Base-by-base conservation (phyloP, 1,284 basidiomycete species). In the Meripilus lineatus region DNA sequence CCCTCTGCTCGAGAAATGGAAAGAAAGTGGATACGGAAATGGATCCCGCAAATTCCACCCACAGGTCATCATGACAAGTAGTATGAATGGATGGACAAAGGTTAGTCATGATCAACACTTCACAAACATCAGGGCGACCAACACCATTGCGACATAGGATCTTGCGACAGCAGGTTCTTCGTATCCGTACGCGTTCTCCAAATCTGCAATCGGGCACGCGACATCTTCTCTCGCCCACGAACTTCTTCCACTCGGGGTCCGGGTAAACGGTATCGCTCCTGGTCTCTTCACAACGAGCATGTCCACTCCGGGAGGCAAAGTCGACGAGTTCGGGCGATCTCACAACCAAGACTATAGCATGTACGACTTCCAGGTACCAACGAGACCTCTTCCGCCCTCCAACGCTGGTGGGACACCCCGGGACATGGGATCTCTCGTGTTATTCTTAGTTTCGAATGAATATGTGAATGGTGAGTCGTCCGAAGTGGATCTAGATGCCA, bases 251-350 rank as follows among this genome's bases (percentile, higher is more conserved):
- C 61, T 75, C n/a, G 72, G 73, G 1, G 70, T 77, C 42, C 61
- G 73, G n/a, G 74, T 77, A n/a, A 77, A 75, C 51, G 74, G 73
- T 3, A 77, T 75, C 39, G 73, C 74, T 3, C 74, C 74, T 5
- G 71, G 70, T 63, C 48, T 65, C n/a, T 67, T 66, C 50, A 50
- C 58, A 17, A 63, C 62, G 5, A 59, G 63, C 49, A 65, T 67
- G 63, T 58, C 57, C n/a, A 55, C 58, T 2, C 62, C 64, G 2
- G 64, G 64, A 2, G 52, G 56, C 7, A 30, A 10, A 30, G 50
- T 53, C 15, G 57, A 67, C 49, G 52, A 51, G 6, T 30, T 55
- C 14, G 73, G 73, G 5, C 48, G 59, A 40, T 64, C 69, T 3
- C 49, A 54, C 15, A 18, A 60, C 6, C 51, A 59, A 2, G 37